Percentiles rank a stretch among this genome's conserved stretches.
Conservation (phyloP, 2,329 filamentous ascomycete genomes). For the Hirsutella rhossiliensis region DNA sequence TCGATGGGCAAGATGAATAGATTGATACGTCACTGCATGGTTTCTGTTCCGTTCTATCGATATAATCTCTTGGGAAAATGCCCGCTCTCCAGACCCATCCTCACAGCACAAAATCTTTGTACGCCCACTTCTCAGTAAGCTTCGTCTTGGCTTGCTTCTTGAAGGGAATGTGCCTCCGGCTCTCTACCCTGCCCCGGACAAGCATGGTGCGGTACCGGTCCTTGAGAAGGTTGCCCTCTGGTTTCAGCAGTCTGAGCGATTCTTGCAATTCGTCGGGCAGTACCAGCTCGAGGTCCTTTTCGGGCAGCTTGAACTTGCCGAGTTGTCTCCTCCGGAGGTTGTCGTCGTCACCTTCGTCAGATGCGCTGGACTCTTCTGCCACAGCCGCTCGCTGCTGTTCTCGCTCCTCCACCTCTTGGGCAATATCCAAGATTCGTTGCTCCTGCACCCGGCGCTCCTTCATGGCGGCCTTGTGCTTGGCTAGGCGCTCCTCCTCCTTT, state of each 20-base stretch:
- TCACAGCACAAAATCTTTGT: constrained; percentile 71
- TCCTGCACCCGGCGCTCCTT: constrained; percentile 63
- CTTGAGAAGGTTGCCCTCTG: constrained; percentile 88
- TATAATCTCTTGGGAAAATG: no score
- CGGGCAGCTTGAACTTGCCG: constrained; percentile 61
- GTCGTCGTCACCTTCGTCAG: constrained; percentile 46
- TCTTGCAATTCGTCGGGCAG: constrained; percentile 75
- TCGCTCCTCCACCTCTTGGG: constrained; percentile 46
- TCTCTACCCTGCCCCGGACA: constrained; percentile 80
- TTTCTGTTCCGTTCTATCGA: neutral
- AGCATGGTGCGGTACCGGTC: constrained; percentile 86
- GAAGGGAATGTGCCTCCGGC: constrained; percentile 65
- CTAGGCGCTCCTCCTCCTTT: constrained; percentile 72
- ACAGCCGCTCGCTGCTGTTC: constrained; percentile 36
- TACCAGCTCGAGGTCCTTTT: constrained; percentile 70
- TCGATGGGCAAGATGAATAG: no score
- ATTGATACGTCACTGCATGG: neutral
- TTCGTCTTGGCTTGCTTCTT: constrained; percentile 72
- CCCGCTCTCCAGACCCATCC: no score
- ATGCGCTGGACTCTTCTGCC: constrained; percentile 32
- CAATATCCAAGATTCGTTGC: constrained; percentile 58
- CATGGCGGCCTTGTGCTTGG: constrained; percentile 63
- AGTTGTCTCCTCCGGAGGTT: constrained; percentile 60
- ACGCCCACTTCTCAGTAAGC: constrained; percentile 89
- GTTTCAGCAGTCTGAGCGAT: constrained; percentile 70